Conservation (phyloP, 1,139 yeast species). For the Schwanniomyces etchellsii region DNA sequence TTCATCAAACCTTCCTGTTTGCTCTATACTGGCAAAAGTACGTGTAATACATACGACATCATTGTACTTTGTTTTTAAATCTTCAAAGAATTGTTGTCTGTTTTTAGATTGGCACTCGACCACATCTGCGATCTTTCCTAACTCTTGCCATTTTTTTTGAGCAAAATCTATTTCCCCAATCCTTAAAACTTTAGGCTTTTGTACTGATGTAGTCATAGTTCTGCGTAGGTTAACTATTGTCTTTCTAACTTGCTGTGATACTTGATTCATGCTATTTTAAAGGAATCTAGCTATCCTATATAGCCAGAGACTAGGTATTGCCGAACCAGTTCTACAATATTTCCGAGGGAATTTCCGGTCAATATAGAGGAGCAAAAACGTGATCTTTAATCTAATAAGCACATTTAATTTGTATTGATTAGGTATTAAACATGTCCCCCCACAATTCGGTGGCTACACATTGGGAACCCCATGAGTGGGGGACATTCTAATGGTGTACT, state of each 20-base stretch:
- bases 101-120: constrained; percentile 36
- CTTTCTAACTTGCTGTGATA: neutral
- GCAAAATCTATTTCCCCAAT: constrained; percentile 52
- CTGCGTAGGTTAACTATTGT: constrained; percentile 1
- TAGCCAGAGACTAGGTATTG: too few species aligned
- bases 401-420: too few species aligned
- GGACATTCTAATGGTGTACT: too few species aligned
- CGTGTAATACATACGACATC: constrained; percentile 47
- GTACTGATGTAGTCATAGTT: too few species aligned
- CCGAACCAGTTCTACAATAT: too few species aligned
- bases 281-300: neutral
- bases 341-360: too few species aligned
- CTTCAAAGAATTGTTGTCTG: constrained; percentile 47
- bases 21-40: constrained; percentile 39
- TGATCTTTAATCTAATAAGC: too few species aligned
- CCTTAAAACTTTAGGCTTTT: constrained; percentile 52
- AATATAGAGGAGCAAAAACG: too few species aligned
- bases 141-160: constrained; percentile 50
- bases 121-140: constrained; percentile 46
- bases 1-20: constrained; percentile 70
- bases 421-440: too few species aligned
- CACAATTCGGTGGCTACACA: too few species aligned
- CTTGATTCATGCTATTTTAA: neutral
- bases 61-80: constrained; percentile 42
- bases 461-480: too few species aligned